Evolutionary conservation across 768 basidiomycete species (phyloP).

Genomic region (Pisolithus orientalis): DNA sequence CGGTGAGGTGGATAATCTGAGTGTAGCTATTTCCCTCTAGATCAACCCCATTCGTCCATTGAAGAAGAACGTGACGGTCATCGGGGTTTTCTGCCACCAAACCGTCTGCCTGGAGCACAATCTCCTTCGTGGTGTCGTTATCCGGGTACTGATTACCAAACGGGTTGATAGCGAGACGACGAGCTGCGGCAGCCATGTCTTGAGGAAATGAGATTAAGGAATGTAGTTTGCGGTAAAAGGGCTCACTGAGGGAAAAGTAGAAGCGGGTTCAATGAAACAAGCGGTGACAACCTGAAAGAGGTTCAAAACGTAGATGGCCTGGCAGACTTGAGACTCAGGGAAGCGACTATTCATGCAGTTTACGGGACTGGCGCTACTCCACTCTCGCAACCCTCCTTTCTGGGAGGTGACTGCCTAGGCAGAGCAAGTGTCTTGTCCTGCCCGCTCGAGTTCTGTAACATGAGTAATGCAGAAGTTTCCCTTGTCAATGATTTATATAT

Average conservation of each 20-base stretch:
- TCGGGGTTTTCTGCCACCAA: not conserved
- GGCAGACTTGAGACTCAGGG: not conserved
- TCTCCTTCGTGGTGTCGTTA: slow-evolving; percentile 2
- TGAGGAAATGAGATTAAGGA: not conserved
- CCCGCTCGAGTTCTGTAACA: too few relatives aligned
- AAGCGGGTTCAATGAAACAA: not conserved
- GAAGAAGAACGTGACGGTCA: slow-evolving; percentile 1
- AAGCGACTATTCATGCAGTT: too few relatives aligned
- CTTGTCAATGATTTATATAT: too few relatives aligned
- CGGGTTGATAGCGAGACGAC: not conserved
- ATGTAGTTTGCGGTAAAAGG: not conserved
- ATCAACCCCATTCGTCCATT: slow-evolving; percentile 1
- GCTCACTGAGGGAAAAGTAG: not conserved
- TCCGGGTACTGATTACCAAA: slow-evolving; percentile 5
- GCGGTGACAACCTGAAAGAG: not conserved
- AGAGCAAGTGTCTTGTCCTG: too few relatives aligned
- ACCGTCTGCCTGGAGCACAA: slow-evolving; percentile 15
- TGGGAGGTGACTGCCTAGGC: too few relatives aligned
- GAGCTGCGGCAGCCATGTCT: not conserved
- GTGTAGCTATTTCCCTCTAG: not conserved
- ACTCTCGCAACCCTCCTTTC: too few relatives aligned
- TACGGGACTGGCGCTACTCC: too few relatives aligned
- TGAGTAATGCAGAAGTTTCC: too few relatives aligned
- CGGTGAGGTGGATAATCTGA: slow-evolving; percentile 2
- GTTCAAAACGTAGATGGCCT: not conserved